These are phyloP conservation scores for Claviceps cyperi DNA, from an alignment of 2,329 filamentous ascomycete genomes.

Conservation along the genomic window DNA sequence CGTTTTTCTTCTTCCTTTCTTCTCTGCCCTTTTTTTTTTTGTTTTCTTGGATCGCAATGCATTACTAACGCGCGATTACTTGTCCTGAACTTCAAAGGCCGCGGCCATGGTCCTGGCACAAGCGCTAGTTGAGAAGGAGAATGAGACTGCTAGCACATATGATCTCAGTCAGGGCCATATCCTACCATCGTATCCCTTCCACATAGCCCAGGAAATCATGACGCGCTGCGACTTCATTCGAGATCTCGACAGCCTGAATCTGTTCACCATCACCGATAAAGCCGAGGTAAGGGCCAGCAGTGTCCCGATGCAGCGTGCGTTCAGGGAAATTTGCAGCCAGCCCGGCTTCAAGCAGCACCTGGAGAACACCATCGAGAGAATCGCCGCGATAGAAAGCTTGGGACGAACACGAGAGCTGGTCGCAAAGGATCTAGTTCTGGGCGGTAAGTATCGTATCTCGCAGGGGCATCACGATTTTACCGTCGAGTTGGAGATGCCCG, in stretches of 20 bases:
- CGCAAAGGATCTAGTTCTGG: slow-evolving; percentile 81
- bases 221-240: slow-evolving; percentile 91
- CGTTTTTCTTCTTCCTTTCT: not conserved
- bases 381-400: slow-evolving; percentile 83
- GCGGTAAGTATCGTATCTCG: slow-evolving; percentile 61
- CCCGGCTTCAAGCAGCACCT: slow-evolving; percentile 72
- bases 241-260: slow-evolving; percentile 79
- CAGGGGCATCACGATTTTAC: slow-evolving; percentile 24
- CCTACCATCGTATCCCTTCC: slow-evolving; percentile 66
- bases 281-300: slow-evolving; percentile 84
- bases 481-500: slow-evolving; percentile 28
- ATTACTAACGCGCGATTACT: not conserved
- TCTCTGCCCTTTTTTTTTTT: not conserved
- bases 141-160: slow-evolving; percentile 50
- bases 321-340: slow-evolving; percentile 64
- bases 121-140: slow-evolving; percentile 73
- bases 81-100: slow-evolving; percentile 32
- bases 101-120: slow-evolving; percentile 88
- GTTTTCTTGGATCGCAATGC: not conserved
- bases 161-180: slow-evolving; percentile 54
- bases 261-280: slow-evolving; percentile 83
- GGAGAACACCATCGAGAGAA: slow-evolving; percentile 69
- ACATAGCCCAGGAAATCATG: slow-evolving; percentile 83
- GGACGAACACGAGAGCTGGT: slow-evolving; percentile 90
- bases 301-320: slow-evolving; percentile 91